These are phyloP conservation scores for Apiosordaria backusii DNA, from an alignment of 495 filamentous ascomycete genomes.

Conservation along the genomic window DNA sequence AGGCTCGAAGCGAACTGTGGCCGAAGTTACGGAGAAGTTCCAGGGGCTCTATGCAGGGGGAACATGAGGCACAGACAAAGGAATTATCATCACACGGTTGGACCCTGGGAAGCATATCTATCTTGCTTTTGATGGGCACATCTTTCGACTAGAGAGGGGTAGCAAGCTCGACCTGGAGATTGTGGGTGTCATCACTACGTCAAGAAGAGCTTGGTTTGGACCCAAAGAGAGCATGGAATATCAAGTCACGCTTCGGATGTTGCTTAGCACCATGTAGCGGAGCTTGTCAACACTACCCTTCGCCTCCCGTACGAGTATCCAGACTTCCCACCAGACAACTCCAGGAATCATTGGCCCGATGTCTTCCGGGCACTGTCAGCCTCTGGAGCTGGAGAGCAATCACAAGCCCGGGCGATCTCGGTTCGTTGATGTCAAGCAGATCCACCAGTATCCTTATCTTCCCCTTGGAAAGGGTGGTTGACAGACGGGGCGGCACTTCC, in stretches of 20 bases:
- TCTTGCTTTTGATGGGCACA: too few relatives aligned
- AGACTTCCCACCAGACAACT: too few relatives aligned
- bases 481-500: background rate
- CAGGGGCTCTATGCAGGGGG: slow-evolving; percentile 42
- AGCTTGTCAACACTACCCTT: too few relatives aligned
- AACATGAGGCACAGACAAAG: background rate
- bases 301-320: too few relatives aligned
- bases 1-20: slow-evolving; percentile 53
- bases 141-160: too few relatives aligned
- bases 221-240: background rate
- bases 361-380: too few relatives aligned
- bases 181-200: background rate
- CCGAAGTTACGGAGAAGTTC: slow-evolving; percentile 52
- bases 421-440: background rate
- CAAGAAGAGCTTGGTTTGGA: background rate
- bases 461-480: background rate
- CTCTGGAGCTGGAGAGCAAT: background rate
- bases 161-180: background rate
- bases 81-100: too few relatives aligned
- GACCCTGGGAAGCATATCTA: background rate
- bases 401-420: background rate
- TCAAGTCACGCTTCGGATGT: background rate
- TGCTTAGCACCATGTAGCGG: background rate
- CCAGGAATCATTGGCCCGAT: too few relatives aligned
- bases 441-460: background rate